These are phyloP conservation scores for Beauveria pseudobassiana DNA, from an alignment of 2,329 filamentous ascomycete genomes.

Conservation along the genomic window DNA sequence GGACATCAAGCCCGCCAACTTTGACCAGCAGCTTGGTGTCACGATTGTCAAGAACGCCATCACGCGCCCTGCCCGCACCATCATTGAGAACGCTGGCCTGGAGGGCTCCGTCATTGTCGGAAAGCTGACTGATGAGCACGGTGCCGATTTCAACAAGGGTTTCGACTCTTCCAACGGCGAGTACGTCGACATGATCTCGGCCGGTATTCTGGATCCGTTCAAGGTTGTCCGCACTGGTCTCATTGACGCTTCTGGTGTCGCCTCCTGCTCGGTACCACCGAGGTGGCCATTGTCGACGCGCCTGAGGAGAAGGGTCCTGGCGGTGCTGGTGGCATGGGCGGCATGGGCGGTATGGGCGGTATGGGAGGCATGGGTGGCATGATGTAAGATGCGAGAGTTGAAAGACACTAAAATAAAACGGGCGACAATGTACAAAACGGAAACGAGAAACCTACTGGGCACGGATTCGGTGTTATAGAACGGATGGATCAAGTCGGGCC, in stretches of 20 bases:
- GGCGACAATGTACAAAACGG: slow-evolving; percentile 11
- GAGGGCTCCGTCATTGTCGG: slow-evolving; percentile 95
- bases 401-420: slow-evolving; percentile 1
- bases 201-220: slow-evolving; percentile 97
- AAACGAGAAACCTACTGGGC: slow-evolving; percentile 14
- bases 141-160: slow-evolving; percentile 91
- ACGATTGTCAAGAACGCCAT: slow-evolving; percentile 98
- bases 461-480: slow-evolving; percentile 12
- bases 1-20: slow-evolving; percentile 83
- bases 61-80: slow-evolving; percentile 86
- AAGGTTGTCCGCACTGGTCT: slow-evolving; percentile 98
- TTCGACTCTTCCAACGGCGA: slow-evolving; percentile 95
- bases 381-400: slow-evolving; percentile 41
- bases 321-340: slow-evolving; percentile 56
- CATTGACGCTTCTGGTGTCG: slow-evolving; percentile 89
- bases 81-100: slow-evolving; percentile 94
- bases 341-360: slow-evolving; percentile 56
- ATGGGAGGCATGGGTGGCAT: slow-evolving; percentile 56
- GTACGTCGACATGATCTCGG: slow-evolving; percentile 96
- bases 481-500: slow-evolving; percentile 23
- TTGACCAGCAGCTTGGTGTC: slow-evolving; percentile 97
- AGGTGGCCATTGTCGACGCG: slow-evolving; percentile 95
- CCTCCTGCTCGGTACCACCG: slow-evolving; percentile 95
- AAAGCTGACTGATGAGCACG: slow-evolving; percentile 94
- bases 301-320: slow-evolving; percentile 79